Percentiles rank a stretch among this genome's conserved stretches.
phyloP scores from a whole-genome alignment of 352 stramenopile genomes.

The Pythium periplocum region DNA sequence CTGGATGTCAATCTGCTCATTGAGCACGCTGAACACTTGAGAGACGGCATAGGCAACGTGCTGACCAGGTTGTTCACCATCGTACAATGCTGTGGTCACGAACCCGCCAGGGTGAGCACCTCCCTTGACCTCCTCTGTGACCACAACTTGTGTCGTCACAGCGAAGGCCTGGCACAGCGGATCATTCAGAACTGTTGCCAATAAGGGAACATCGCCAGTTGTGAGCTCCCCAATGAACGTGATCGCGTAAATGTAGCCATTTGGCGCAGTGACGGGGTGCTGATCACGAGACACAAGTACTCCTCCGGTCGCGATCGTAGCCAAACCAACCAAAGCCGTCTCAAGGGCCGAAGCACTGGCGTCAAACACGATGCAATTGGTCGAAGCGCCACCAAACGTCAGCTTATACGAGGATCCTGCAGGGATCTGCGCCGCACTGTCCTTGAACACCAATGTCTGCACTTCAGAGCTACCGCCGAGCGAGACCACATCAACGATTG shows the following conservation, averaged over 20 bases:
- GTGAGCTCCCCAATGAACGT: slow-evolving; percentile 65
- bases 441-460: slow-evolving; percentile 41
- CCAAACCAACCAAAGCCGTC: slow-evolving; percentile 21
- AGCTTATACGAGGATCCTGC: slow-evolving; percentile 34
- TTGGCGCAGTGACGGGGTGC: slow-evolving; percentile 30
- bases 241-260: slow-evolving; percentile 56
- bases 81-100: slow-evolving; percentile 39
- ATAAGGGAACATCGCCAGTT: slow-evolving; percentile 36
- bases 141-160: slow-evolving; percentile 19
- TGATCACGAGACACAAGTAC: slow-evolving; percentile 46
- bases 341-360: slow-evolving; percentile 19
- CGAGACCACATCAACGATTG: slow-evolving; percentile 32
- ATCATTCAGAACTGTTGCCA: slow-evolving; percentile 21
- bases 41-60: slow-evolving; percentile 54
- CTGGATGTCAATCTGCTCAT: slow-evolving; percentile 68
- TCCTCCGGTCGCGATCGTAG: slow-evolving; percentile 26
- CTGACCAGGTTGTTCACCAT: slow-evolving; percentile 36
- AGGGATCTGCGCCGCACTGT: slow-evolving; percentile 16
- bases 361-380: slow-evolving; percentile 36
- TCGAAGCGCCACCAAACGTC: slow-evolving; percentile 33
- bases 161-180: slow-evolving; percentile 17
- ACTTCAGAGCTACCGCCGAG: slow-evolving; percentile 58
- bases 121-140: slow-evolving; percentile 21
- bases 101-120: slow-evolving; percentile 29
- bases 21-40: slow-evolving; percentile 67